A percentile compares a stretch with the other conserved stretches of the same genome.
phyloP scores from a whole-genome alignment of 208 protist genomes.

The Strigomonas oncopelti region DNA sequence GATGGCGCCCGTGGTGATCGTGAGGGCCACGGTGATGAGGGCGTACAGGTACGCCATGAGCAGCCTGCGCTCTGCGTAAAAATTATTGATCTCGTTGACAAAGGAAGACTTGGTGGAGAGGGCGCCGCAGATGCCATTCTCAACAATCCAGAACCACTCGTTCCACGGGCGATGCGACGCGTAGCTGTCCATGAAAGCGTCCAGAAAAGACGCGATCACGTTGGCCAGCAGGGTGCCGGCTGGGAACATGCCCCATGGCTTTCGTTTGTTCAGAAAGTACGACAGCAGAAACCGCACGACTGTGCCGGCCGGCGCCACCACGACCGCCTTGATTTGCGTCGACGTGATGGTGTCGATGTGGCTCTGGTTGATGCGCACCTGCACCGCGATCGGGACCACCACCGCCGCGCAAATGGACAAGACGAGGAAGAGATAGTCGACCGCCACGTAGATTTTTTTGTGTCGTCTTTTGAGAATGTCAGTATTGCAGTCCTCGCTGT shows the following conservation, averaged over 20 bases:
- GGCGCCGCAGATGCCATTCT: conserved; percentile 45
- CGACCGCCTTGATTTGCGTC: conserved; percentile 30
- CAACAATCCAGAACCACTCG: conserved; percentile 26
- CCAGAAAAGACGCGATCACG: conserved; percentile 25
- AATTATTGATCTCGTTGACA: conserved; percentile 34
- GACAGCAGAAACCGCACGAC: conserved; percentile 38
- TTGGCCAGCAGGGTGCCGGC: conserved; percentile 52
- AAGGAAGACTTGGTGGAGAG: conserved; percentile 57
- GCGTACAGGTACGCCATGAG: conserved; percentile 36
- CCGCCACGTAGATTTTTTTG: not conserved
- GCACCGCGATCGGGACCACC: conserved; percentile 31
- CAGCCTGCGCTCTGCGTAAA: conserved; percentile 19
- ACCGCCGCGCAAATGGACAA: conserved; percentile 28
- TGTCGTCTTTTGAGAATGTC: not conserved
- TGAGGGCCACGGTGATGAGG: conserved; percentile 25
- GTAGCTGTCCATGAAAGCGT: conserved; percentile 30
- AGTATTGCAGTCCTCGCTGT: not conserved
- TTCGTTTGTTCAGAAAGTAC: conserved; percentile 41
- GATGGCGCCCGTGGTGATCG: conserved; percentile 29
- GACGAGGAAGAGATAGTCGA: conserved; percentile 27
- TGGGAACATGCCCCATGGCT: conserved; percentile 28
- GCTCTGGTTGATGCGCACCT: conserved; percentile 29
- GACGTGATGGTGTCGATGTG: conserved; percentile 15
- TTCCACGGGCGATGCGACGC: conserved; percentile 15
- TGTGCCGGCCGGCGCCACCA: conserved; percentile 38